A percentile compares a stretch with the other conserved stretches of the same genome.
These are phyloP conservation scores for Begonia peltatifolia DNA, from an alignment of 306 rosid genomes.

Conservation along the genomic window DNA sequence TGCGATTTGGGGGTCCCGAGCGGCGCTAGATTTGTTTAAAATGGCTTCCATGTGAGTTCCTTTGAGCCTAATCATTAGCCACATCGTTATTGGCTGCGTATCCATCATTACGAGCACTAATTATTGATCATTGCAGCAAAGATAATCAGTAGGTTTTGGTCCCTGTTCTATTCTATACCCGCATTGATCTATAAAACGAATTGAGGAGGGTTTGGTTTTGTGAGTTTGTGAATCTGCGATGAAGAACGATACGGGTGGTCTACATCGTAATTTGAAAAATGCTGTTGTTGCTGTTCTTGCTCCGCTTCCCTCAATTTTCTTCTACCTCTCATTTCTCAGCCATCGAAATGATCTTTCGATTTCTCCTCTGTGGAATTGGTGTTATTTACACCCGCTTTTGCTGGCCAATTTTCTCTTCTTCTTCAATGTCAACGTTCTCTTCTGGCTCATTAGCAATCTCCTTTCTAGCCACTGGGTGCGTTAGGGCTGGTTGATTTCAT, in stretches of 20 bases:
- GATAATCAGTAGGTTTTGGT: too few species aligned
- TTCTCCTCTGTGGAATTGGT: conserved; percentile 55
- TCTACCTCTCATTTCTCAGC: conserved; percentile 45
- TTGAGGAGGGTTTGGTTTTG: too few species aligned
- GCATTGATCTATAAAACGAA: too few species aligned
- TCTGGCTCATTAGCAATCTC: conserved; percentile 64
- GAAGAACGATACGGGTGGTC: not conserved
- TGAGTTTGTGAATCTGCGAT: too few species aligned
- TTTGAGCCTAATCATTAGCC: not conserved
- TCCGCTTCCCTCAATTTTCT: conserved; percentile 67
- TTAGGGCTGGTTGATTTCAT: not conserved
- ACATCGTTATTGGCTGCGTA: too few species aligned
- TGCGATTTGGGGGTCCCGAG: not conserved
- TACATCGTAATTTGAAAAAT: conserved; percentile 33
- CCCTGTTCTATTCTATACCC: too few species aligned
- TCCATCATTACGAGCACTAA: too few species aligned
- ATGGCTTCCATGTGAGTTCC: not conserved
- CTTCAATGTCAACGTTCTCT: conserved; percentile 62
- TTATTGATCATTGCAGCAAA: too few species aligned
- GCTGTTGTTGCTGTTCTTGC: conserved; percentile 41
- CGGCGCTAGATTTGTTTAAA: not conserved
- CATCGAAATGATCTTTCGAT: conserved; percentile 13
- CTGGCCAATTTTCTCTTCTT: conserved; percentile 61
- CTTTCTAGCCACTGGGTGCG: conserved; percentile 64
- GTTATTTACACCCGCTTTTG: conserved; percentile 54